Percentiles rank a stretch among this genome's conserved stretches.
These are phyloP conservation scores for Claviceps paspali DNA, from an alignment of 2,329 filamentous ascomycete genomes.

Conservation along the genomic window DNA sequence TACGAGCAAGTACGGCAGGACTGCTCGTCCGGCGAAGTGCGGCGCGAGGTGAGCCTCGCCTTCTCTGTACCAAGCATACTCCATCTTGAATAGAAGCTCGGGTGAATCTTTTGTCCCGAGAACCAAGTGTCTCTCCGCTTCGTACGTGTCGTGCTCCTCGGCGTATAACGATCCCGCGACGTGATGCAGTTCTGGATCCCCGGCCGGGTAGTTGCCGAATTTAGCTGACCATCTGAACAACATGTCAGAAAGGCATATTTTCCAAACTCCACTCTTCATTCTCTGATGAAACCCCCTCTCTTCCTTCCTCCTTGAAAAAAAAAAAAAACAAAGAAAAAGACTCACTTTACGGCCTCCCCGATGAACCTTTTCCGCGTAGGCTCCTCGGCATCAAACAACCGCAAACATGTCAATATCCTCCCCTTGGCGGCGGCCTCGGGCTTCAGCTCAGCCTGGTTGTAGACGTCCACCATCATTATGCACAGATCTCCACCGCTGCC, in stretches of 20 bases:
- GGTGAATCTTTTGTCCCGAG: conserved; percentile 83
- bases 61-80: conserved; percentile 87
- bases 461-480: conserved; percentile 77
- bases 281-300: neutral
- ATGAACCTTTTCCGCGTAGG: conserved; percentile 90
- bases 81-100: conserved; percentile 62
- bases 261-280: neutral
- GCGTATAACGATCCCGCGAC: conserved; percentile 77
- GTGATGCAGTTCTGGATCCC: conserved; percentile 89
- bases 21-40: conserved; percentile 68
- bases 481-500: conserved; percentile 85
- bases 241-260: conserved; percentile 6
- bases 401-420: conserved; percentile 60
- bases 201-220: conserved; percentile 73
- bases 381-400: conserved; percentile 68
- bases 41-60: conserved; percentile 80
- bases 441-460: conserved; percentile 70
- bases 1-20: conserved; percentile 80
- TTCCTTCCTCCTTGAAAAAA: neutral
- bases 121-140: conserved; percentile 79
- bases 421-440: conserved; percentile 62
- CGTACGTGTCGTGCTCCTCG: conserved; percentile 85
- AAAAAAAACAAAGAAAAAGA: conserved; percentile 5
- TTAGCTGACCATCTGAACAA: conserved; percentile 60
- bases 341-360: conserved; percentile 63